Conservation (phyloP, 2,329 filamentous ascomycete species). For the Clonostachys rosea region DNA sequence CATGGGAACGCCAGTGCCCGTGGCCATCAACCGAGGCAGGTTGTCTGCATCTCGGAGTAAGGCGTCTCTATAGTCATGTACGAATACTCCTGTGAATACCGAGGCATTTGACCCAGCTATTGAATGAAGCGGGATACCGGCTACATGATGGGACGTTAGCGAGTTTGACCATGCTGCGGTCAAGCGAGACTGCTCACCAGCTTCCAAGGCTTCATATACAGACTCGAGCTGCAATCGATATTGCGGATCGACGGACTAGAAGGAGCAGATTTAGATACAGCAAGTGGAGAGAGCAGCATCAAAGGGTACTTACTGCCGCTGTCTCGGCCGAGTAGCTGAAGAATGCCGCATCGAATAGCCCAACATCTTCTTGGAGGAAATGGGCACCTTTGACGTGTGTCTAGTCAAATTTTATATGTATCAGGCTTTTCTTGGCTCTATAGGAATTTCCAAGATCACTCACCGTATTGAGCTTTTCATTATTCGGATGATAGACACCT, state of each 20-base stretch:
- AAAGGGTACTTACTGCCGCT: slow-evolving; percentile 3
- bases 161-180: not conserved
- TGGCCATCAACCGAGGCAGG: slow-evolving; percentile 24
- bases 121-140: slow-evolving; percentile 2
- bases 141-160: not conserved
- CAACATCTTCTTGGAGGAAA: slow-evolving; percentile 3
- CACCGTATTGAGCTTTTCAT: slow-evolving; percentile 6
- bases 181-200: slow-evolving; percentile 1
- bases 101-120: slow-evolving; percentile 1
- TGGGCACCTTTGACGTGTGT: not conserved
- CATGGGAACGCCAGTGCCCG: slow-evolving; percentile 25
- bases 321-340: slow-evolving; percentile 10
- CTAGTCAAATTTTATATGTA: slow-evolving; percentile 1
- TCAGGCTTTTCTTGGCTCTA: no score
- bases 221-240: slow-evolving; percentile 10
- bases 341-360: slow-evolving; percentile 8
- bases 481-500: slow-evolving; percentile 13
- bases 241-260: slow-evolving; percentile 13
- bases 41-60: slow-evolving; percentile 35
- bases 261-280: no score
- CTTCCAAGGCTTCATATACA: slow-evolving; percentile 4
- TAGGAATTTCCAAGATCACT: not conserved
- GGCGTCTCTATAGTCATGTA: slow-evolving; percentile 18
- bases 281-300: no score
- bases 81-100: slow-evolving; percentile 3